Base-by-base conservation (phyloP, 331 rosid species). In the Dryas integrifolia region DNA sequence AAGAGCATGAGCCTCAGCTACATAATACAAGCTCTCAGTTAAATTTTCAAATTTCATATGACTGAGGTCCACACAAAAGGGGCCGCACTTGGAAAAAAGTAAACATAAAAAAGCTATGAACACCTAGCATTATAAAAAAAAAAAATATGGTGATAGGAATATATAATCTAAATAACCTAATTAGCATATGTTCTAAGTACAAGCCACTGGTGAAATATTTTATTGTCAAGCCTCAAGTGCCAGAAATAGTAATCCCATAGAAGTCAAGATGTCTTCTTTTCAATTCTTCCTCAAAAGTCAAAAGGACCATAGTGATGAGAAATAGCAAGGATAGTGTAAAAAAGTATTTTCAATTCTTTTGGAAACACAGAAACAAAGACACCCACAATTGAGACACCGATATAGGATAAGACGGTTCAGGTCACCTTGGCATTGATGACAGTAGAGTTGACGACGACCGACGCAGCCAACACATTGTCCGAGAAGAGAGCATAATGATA, bases 381-480 rank as follows among this genome's bases (percentile, higher is more conserved):
- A 76, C 21, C 9, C 12, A 64, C 74, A 45, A 55, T 35, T 73
- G 39, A 49, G 9, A 56, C 16, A 15, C 10, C 13, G 47, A 15
- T 50, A 39, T 13, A 35, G 41, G 35, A 60, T 52, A 75, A 40
- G 79, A 70, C 7, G 10, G 38, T 26, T 21, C 4, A 35, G 51
- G 58, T 86, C 75, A 95, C 99, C 98, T 95, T 92, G 68, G 96
- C 96, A 76, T 92, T 92, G 67, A 35, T 76, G 73, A 92, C 52
- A 77, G 98, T 82, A 68, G 98, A 92, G 87, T 92, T 95, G 82
- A 95, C 97, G 63, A 95, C 97, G 6, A 95, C 97, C 7, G 97
- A 92, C 58, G 99, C 97, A 79, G 98, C 99, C 96, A 95, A 81
- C 74, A 95, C 98, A 51, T 95, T 95, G 88, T 95, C 99, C 8